phyloP scores from a whole-genome alignment of 2,329 filamentous ascomycete species.

The Aphanocladium album region DNA sequence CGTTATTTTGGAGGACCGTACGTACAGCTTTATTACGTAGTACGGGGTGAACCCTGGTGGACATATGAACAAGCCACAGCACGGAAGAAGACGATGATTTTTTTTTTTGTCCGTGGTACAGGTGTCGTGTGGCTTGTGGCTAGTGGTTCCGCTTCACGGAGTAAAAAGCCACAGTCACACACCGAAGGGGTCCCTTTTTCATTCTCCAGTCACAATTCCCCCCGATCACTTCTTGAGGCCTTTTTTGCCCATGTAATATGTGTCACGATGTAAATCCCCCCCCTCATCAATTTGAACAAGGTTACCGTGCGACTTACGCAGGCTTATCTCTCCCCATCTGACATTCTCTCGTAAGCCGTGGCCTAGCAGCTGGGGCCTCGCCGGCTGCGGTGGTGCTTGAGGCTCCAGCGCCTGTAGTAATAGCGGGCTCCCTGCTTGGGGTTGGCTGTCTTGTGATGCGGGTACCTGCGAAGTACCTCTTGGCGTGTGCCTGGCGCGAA shows the following conservation, averaged over 20 bases:
- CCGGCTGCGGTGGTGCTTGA: too few relatives aligned
- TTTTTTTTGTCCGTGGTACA: background rate
- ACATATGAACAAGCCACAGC: background rate
- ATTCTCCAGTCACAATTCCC: too few relatives aligned
- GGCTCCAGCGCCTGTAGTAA: conserved; percentile 11
- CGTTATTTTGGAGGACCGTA: background rate
- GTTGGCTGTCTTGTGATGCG: background rate
- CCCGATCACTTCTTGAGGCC: background rate
- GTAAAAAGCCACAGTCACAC: background rate
- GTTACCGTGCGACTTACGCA: conserved; percentile 4
- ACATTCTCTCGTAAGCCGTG: conserved; percentile 13
- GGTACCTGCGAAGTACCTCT: conserved; percentile 4
- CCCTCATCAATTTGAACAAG: background rate
- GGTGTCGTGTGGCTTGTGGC: background rate
- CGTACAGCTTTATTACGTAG: too few relatives aligned
- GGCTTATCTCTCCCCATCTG: conserved; percentile 6
- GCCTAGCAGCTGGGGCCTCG: background rate
- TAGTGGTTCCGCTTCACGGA: background rate
- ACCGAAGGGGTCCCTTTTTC: background rate
- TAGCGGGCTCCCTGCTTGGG: background rate
- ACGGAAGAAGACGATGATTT: background rate
- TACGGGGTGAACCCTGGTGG: background rate
- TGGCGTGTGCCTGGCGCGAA: background rate
- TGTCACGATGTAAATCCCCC: background rate
- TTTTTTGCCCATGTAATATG: background rate